Evolutionary conservation across 345 rosid genomes (phyloP).

Genomic region (Leavenworthia alabamica): DNA sequence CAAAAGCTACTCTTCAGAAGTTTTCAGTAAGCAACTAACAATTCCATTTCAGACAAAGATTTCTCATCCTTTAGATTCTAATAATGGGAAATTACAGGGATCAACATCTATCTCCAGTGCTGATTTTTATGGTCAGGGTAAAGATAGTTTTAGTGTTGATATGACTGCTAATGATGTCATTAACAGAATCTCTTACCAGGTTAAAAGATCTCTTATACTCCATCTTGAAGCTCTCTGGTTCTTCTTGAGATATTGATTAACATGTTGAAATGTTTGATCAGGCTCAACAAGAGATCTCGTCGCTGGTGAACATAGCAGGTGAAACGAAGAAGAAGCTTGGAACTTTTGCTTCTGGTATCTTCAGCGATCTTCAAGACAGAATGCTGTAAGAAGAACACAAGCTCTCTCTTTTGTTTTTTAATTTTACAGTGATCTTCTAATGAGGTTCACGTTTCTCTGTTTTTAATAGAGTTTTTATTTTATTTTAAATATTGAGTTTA

Average conservation of each 20-base stretch:
- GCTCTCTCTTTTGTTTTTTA: slow-evolving; percentile 3
- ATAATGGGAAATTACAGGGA: slow-evolving; percentile 39
- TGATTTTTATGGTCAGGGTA: slow-evolving; percentile 68
- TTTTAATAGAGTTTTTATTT: slow-evolving; percentile 17
- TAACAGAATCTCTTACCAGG: slow-evolving; percentile 94
- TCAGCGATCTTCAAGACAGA: slow-evolving; percentile 91
- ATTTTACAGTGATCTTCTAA: too few species aligned
- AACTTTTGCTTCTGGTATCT: slow-evolving; percentile 71
- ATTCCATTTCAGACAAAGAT: neutral
- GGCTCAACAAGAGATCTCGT: slow-evolving; percentile 97
- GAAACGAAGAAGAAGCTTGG: slow-evolving; percentile 96
- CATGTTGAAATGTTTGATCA: slow-evolving; percentile 23
- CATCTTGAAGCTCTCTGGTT: neutral
- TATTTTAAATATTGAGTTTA: too few species aligned
- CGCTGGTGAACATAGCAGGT: slow-evolving; percentile 87
- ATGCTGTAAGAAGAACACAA: slow-evolving; percentile 47
- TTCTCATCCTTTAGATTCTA: neutral
- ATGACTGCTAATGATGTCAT: slow-evolving; percentile 84
- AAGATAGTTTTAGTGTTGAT: slow-evolving; percentile 52
- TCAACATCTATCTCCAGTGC: slow-evolving; percentile 94
- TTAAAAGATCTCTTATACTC: slow-evolving; percentile 23
- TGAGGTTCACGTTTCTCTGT: too few species aligned
- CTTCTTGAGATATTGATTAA: neutral
- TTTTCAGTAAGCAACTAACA: slow-evolving; percentile 69
- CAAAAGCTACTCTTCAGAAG: slow-evolving; percentile 87